Conservation (phyloP, 1,139 yeast species). For the Yamadazyma dendronema region DNA sequence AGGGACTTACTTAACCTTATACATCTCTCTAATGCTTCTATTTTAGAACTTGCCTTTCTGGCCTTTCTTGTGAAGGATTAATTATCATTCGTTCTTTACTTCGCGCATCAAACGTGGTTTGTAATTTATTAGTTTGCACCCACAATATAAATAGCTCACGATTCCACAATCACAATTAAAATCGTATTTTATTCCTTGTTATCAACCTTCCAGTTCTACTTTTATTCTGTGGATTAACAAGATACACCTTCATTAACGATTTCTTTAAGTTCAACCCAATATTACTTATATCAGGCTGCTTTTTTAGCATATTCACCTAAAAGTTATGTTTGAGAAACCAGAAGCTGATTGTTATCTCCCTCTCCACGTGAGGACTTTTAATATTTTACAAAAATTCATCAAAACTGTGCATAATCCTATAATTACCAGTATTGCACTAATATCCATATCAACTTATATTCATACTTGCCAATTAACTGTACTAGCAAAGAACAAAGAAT, state of each 20-base stretch:
- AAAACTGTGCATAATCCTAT: background rate
- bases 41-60: no score
- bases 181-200: background rate
- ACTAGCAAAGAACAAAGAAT: background rate
- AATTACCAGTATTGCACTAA: conserved; percentile 3
- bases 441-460: conserved; percentile 2
- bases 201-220: no score
- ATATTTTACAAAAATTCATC: background rate
- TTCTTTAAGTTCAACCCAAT: no score
- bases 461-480: conserved; percentile 1
- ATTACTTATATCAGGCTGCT: no score
- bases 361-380: conserved; percentile 6
- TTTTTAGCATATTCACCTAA: no score
- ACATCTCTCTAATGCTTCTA: no score
- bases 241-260: no score
- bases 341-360: conserved; percentile 1
- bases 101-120: background rate
- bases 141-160: background rate
- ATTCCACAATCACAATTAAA: background rate
- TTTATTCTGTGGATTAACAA: no score
- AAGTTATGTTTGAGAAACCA: background rate
- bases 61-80: no score
- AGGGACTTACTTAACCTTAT: no score
- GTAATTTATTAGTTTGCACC: background rate
- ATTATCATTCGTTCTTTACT: no score